Conservation (phyloP, 768 basidiomycete species). For the Collybia sordida region DNA sequence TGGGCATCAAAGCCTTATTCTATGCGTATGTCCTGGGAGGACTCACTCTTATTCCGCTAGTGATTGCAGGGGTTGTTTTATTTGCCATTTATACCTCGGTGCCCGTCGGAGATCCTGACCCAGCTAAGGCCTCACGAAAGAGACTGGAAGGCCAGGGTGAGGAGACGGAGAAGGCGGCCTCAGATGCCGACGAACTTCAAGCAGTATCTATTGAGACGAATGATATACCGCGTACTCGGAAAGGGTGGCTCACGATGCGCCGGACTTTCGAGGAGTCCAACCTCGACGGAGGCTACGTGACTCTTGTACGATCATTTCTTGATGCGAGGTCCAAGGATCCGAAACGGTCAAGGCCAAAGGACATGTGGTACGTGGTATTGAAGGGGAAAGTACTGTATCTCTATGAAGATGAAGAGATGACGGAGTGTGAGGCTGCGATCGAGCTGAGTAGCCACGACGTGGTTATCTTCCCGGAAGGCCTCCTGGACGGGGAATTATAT, state of each 20-base stretch:
- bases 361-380: conserved; percentile 90
- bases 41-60: conserved; percentile 83
- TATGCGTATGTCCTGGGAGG: conserved; percentile 91
- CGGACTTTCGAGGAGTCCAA: conserved; percentile 70
- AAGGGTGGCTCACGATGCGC: conserved; percentile 83
- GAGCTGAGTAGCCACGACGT: conserved; percentile 82
- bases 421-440: conserved; percentile 89
- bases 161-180: conserved; percentile 25
- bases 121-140: conserved; percentile 35
- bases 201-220: conserved; percentile 32
- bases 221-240: conserved; percentile 65
- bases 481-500: conserved; percentile 87
- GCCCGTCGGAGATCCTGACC: conserved; percentile 63
- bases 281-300: conserved; percentile 71
- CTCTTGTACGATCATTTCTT: conserved; percentile 75
- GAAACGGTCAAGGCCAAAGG: conserved; percentile 80
- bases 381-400: conserved; percentile 91
- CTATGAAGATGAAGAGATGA: conserved; percentile 91
- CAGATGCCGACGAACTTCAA: conserved; percentile 25
- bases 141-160: conserved; percentile 23
- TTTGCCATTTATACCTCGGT: conserved; percentile 81
- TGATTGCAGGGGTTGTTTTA: conserved; percentile 57
- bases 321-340: conserved; percentile 85
- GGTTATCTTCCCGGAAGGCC: conserved; percentile 68
- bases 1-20: conserved; percentile 70